Evolutionary conservation across 129 eudicot genomes (phyloP), one percentile per base, ranked within the genome.

Genomic region (Artemisia tridentata): DNA sequence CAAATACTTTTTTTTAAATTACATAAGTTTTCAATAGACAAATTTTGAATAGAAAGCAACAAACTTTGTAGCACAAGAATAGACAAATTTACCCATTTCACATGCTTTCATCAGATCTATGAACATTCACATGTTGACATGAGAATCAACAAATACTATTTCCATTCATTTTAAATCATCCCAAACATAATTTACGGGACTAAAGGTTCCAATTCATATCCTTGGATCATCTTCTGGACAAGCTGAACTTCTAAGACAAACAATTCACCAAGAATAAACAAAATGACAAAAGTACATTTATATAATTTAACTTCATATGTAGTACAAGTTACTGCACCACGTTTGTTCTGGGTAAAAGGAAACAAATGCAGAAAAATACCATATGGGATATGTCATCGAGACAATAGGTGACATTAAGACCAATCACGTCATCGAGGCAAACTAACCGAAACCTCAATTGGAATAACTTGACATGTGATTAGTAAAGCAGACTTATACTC

Each of bases 381-480:
- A 63, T 38, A n/a, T n/a, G n/a, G n/a, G n/a, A n/a, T n/a, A n/a
- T n/a, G n/a, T n/a, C n/a, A n/a, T n/a, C n/a, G n/a, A n/a, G n/a
- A n/a, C n/a, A n/a, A 21, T 1, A 10, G 9, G 51, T 63, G 68
- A 38, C 50, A 63, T 16, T 38, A 63, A 63, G 68, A n/a, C 48
- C 67, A 62, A 62, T 59, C 49, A 62, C 11, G 67, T 29, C 67
- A 62, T n/a, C 23, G n/a, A 13, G 48, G 48, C 67, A 29, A 62
- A 62, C 15, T 63, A 19, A 63, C 34, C 8, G 15, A 48, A 63
- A 11, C 20, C 13, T 31, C 49, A n/a, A 25, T 63, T 63, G 67
- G 67, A 63, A 63, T 63, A 34, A 63, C 67, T 48, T 63, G 48
- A 29, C 67, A 63, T 34, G 13, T 63, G 67, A 14, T 34, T 18